Percentiles rank a stretch among this genome's conserved stretches.
phyloP scores from a whole-genome alignment of 1,139 yeast genomes.

The Saccharomycopsis crataegensis region DNA sequence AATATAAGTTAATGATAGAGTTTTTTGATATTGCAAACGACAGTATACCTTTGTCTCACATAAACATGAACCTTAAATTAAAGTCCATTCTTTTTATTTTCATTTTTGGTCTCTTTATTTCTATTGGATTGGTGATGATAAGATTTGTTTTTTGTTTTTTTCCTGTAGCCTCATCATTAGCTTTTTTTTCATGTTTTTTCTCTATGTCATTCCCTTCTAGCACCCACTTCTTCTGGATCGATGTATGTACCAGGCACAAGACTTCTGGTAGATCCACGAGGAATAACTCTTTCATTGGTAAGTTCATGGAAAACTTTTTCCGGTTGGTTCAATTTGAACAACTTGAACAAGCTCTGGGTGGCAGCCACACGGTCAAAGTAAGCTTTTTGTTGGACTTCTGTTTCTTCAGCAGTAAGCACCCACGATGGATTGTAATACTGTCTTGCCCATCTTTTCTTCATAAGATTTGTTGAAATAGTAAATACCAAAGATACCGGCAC shows the following conservation, averaged over 20 bases:
- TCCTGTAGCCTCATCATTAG: no score
- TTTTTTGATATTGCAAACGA: no score
- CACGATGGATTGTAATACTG: conserved; percentile 12
- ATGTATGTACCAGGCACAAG: conserved; percentile 17
- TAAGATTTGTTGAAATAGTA: conserved; percentile 9
- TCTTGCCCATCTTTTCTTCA: conserved; percentile 7
- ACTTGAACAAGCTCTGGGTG: conserved; percentile 9
- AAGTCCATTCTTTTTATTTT: no score
- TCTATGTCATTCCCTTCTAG: conserved; percentile 14
- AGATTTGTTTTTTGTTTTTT: no score
- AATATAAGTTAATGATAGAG: no score
- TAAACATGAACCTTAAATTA: no score
- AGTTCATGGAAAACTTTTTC: conserved; percentile 16
- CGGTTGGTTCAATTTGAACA: conserved; percentile 19
- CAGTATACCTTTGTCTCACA: no score
- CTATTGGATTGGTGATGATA: no score
- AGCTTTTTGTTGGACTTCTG: neutral
- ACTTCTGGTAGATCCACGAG: conserved; percentile 15
- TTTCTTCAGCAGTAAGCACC: conserved; percentile 6
- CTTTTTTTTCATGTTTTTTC: no score
- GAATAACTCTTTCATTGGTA: conserved; percentile 12
- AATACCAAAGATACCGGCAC: conserved; percentile 9
- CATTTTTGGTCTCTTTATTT: no score
- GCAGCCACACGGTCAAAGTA: conserved; percentile 7
- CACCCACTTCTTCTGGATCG: conserved; percentile 12